phyloP scores from a whole-genome alignment of 2,329 filamentous ascomycete species.

The Calycina herbarum region DNA sequence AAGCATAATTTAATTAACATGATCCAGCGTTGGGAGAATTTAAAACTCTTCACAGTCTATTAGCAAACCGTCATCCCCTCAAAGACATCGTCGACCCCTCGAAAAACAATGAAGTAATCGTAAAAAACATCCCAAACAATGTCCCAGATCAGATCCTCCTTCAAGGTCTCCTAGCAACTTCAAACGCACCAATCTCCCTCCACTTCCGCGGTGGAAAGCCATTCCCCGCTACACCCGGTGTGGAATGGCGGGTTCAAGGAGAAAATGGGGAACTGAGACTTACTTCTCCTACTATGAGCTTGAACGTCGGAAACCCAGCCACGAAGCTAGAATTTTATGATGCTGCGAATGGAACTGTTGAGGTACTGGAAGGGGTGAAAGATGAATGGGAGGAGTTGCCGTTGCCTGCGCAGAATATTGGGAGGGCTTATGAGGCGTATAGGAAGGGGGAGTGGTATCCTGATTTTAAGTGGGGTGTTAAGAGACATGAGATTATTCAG shows the following conservation, averaged over 20 bases:
- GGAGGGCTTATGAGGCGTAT: slow-evolving; percentile 56
- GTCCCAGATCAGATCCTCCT: slow-evolving; percentile 48
- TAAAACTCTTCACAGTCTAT: slow-evolving; percentile 39
- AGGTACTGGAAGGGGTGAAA: slow-evolving; percentile 46
- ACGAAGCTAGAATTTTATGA: slow-evolving; percentile 53
- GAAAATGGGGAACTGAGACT: slow-evolving; percentile 52
- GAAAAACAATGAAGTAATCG: slow-evolving; percentile 34
- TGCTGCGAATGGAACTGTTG: slow-evolving; percentile 45
- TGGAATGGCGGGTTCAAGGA: slow-evolving; percentile 53
- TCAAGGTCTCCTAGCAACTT: slow-evolving; percentile 35
- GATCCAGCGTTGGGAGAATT: slow-evolving; percentile 45
- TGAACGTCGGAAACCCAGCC: slow-evolving; percentile 39
- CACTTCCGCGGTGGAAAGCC: slow-evolving; percentile 49
- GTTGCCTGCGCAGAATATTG: slow-evolving; percentile 49
- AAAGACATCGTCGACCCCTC: slow-evolving; percentile 39
- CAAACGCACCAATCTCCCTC: slow-evolving; percentile 37
- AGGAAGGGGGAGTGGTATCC: slow-evolving; percentile 44
- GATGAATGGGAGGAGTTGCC: slow-evolving; percentile 50
- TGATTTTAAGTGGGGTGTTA: slow-evolving; percentile 44
- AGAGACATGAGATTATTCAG: slow-evolving; percentile 50
- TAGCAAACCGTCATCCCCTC: slow-evolving; percentile 48
- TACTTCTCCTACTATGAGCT: slow-evolving; percentile 34
- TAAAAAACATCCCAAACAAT: slow-evolving; percentile 39
- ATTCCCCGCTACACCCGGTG: slow-evolving; percentile 47
- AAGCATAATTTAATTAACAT: background rate